These are phyloP conservation scores for Phialocephala sp. DNA, from an alignment of 2,329 filamentous ascomycete species.

Conservation along the genomic window DNA sequence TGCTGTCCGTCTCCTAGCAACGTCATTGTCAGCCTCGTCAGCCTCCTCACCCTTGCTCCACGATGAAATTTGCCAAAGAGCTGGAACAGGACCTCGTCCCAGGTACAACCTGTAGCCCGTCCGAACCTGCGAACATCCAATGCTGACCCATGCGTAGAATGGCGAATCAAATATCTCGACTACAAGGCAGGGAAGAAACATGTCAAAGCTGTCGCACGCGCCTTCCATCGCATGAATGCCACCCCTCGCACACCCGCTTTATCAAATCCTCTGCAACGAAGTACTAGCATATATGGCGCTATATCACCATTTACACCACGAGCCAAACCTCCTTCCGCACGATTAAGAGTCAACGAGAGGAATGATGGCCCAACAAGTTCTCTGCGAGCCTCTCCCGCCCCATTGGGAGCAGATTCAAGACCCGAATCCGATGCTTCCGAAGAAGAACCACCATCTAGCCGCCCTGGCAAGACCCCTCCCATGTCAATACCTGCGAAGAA, in stretches of 20 bases:
- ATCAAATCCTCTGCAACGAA: slow-evolving; percentile 23
- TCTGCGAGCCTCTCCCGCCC: slow-evolving; percentile 31
- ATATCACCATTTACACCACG: slow-evolving; percentile 29
- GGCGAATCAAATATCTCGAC: slow-evolving; percentile 91
- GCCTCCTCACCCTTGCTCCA: background rate
- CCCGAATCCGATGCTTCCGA: slow-evolving; percentile 29
- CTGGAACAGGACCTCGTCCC: slow-evolving; percentile 87
- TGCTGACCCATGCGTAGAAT: slow-evolving; percentile 61
- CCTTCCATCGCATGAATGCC: slow-evolving; percentile 66
- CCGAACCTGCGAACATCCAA: background rate
- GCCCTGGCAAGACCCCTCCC: slow-evolving; percentile 41
- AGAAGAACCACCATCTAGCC: slow-evolving; percentile 26
- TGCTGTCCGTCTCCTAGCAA: background rate
- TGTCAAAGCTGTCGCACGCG: slow-evolving; percentile 80
- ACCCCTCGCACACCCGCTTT: slow-evolving; percentile 49
- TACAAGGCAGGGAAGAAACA: slow-evolving; percentile 97
- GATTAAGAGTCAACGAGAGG: slow-evolving; percentile 11
- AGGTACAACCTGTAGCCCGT: slow-evolving; percentile 53
- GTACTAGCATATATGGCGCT: slow-evolving; percentile 35
- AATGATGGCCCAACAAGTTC: slow-evolving; percentile 23
- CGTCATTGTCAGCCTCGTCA: slow-evolving; percentile 12
- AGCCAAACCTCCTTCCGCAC: slow-evolving; percentile 19
- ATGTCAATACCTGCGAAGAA: slow-evolving; percentile 42
- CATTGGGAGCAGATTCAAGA: slow-evolving; percentile 33
- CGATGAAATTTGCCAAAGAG: slow-evolving; percentile 75